A percentile compares a stretch with the other conserved stretches of the same genome.
Conservation (phyloP, 495 filamentous ascomycete genomes). For the Pyrenula massariospora region DNA sequence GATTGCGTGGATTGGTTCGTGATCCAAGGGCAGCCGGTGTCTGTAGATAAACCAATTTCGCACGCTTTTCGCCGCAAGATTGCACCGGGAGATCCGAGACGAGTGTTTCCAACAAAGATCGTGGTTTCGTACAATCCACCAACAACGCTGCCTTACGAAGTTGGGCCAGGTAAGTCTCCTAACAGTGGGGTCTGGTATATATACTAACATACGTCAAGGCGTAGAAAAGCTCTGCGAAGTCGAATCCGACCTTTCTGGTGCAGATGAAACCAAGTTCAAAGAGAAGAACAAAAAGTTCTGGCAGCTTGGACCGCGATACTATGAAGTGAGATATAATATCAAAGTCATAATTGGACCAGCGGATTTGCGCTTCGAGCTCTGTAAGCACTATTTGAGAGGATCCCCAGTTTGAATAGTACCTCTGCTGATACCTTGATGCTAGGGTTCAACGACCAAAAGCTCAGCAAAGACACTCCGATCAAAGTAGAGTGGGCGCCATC, state of each 20-base stretch:
- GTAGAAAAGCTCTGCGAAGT: conserved; percentile 22
- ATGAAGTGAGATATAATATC: conserved; percentile 35
- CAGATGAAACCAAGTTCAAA: conserved; percentile 20
- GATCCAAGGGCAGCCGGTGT: conserved; percentile 24
- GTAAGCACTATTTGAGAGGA: conserved; percentile 7
- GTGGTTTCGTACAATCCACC: conserved; percentile 17
- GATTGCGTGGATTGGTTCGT: conserved; percentile 47
- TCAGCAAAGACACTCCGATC: conserved; percentile 23
- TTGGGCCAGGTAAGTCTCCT: conserved; percentile 12
- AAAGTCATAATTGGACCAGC: conserved; percentile 41
- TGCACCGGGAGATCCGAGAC: conserved; percentile 15
- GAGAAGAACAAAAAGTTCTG: conserved; percentile 31
- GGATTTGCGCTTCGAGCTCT: conserved; percentile 40
- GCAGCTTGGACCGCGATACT: conserved; percentile 24
- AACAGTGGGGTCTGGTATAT: not conserved
- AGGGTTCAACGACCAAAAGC: conserved; percentile 22
- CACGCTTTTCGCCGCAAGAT: conserved; percentile 24
- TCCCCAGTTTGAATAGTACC: not conserved
- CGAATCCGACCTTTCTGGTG: conserved; percentile 18
- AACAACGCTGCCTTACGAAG: conserved; percentile 15
- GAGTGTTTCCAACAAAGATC: conserved; percentile 22
- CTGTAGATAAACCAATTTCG: conserved; percentile 19
- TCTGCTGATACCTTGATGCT: not conserved
- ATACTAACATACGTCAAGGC: conserved; percentile 9
- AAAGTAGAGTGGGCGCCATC: conserved; percentile 22